Conservation (phyloP, 495 filamentous ascomycete genomes). For the Lepraria neglecta region DNA sequence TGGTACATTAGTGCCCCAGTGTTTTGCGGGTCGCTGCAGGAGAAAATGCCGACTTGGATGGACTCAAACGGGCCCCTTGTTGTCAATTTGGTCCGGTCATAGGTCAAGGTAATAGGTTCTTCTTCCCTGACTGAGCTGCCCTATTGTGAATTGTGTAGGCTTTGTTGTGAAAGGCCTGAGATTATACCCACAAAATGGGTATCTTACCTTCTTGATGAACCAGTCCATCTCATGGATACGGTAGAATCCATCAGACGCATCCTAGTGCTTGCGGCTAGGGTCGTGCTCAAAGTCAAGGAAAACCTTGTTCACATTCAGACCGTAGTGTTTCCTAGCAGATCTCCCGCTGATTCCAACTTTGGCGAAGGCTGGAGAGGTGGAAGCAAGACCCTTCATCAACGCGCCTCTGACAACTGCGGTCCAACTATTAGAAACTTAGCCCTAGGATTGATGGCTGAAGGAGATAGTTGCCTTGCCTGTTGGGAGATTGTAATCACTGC, state of each 20-base stretch:
- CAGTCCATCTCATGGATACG: constrained; percentile 27
- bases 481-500: constrained; percentile 47
- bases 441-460: constrained; percentile 12
- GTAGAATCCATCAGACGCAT: constrained; percentile 24
- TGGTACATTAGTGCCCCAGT: constrained; percentile 20
- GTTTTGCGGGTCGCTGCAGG: constrained; percentile 22
- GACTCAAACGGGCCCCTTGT: constrained; percentile 18
- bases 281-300: constrained; percentile 29
- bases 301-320: constrained; percentile 19
- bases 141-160: constrained; percentile 16
- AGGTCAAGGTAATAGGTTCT: constrained; percentile 20
- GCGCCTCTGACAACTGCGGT: constrained; percentile 42
- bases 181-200: no score
- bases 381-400: constrained; percentile 35
- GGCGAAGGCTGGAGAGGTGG: constrained; percentile 23
- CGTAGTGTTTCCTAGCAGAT: constrained; percentile 39
- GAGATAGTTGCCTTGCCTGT: constrained; percentile 25
- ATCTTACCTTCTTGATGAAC: constrained; percentile 31
- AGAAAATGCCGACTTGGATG: constrained; percentile 20
- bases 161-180: no score
- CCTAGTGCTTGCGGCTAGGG: constrained; percentile 24
- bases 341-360: constrained; percentile 32
- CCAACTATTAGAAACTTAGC: constrained; percentile 28
- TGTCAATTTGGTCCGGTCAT: constrained; percentile 11
- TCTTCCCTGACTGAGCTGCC: constrained; percentile 28